A percentile compares a stretch with the other conserved stretches of the same genome.
Evolutionary conservation across 2,329 filamentous ascomycete species (phyloP).

Genomic region (Malbranchea zuffiana): DNA sequence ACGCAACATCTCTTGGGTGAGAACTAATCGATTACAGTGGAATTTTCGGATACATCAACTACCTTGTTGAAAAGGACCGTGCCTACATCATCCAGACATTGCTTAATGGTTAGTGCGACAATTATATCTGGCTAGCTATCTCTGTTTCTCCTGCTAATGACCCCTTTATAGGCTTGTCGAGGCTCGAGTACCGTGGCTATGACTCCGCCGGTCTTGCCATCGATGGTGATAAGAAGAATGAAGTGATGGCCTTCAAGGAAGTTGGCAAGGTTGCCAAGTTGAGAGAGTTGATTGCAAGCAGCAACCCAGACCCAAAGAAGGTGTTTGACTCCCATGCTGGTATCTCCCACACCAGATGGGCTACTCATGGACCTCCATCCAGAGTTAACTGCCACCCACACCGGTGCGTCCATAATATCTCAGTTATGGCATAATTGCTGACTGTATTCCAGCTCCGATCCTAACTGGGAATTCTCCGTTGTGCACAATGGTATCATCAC

Average conservation of each 20-base stretch:
- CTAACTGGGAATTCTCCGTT: conserved; percentile 88
- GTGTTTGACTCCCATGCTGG: conserved; percentile 96
- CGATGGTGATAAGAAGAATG: conserved; percentile 97
- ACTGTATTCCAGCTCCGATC: conserved; percentile 59
- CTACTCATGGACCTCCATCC: conserved; percentile 90
- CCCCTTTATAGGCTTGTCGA: conserved; percentile 60
- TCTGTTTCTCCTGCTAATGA: not conserved
- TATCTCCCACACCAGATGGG: conserved; percentile 98
- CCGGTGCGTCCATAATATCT: conserved; percentile 51
- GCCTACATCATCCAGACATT: conserved; percentile 92
- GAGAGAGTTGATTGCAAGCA: conserved; percentile 78
- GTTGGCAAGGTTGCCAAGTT: conserved; percentile 98
- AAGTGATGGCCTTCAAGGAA: conserved; percentile 96
- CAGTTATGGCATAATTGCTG: not conserved
- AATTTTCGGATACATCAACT: conserved; percentile 98
- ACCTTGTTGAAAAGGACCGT: conserved; percentile 96
- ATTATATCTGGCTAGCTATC: not conserved
- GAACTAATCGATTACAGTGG: conserved; percentile 47
- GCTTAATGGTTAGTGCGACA: conserved; percentile 80
- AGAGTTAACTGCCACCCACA: conserved; percentile 96
- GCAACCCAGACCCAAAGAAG: conserved; percentile 76
- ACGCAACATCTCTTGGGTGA: not conserved
- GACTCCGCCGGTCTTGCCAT: conserved; percentile 93
- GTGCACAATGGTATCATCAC: conserved; percentile 99
- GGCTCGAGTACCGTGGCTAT: conserved; percentile 97